Conservation (phyloP, 345 rosid species). For the Arabidopsis thaliana region TAIR10.1 NC_003074.8:19051501-19052000, state of each 20-base stretch:
- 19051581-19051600: slow-evolving; percentile 29
- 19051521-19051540: slow-evolving; percentile 24
- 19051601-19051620: background rate
- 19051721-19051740: background rate
- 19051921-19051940: slow-evolving; percentile 12
- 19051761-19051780: slow-evolving; percentile 31
- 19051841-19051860: slow-evolving; percentile 5
- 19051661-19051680: background rate
- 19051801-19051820: slow-evolving; percentile 16
- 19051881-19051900: slow-evolving; percentile 15
- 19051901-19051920: slow-evolving; percentile 21
- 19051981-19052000: slow-evolving; percentile 29
- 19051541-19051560: slow-evolving; percentile 1
- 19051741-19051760: slow-evolving; percentile 13
- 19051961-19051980: slow-evolving; percentile 14
- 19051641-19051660: background rate
- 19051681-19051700: background rate
- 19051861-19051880: slow-evolving; percentile 21
- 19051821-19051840: slow-evolving; percentile 2
- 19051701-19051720: background rate
- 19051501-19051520: slow-evolving; percentile 44
- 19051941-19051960: background rate
- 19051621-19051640: background rate
- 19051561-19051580: slow-evolving; percentile 38
- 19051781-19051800: slow-evolving; percentile 37